Conservation (phyloP, 371 early-diverging fungal genomes). For the Zancudomyces culisetae region DNA sequence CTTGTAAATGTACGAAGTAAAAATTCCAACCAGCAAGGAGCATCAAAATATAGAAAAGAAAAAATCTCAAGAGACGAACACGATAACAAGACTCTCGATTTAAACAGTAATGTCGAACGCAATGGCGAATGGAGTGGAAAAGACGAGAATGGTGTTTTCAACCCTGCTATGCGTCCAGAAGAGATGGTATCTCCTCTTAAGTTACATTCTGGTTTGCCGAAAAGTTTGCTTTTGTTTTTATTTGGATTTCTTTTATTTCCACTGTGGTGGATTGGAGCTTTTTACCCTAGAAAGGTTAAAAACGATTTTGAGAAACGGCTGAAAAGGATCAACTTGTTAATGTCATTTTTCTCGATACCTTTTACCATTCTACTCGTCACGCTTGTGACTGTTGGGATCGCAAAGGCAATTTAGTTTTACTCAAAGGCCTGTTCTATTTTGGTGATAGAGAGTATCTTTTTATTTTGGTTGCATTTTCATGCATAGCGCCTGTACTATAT, state of each 20-base stretch:
- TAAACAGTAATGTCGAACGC: too few relatives aligned
- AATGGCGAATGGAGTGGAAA: background rate
- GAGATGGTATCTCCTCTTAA: background rate
- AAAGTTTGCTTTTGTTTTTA: conserved; percentile 3
- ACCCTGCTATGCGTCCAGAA: background rate
- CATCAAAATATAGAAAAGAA: background rate
- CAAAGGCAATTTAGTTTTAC: too few relatives aligned
- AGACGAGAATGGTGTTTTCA: background rate
- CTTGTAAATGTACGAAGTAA: background rate
- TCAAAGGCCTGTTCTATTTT: background rate
- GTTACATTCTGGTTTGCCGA: background rate
- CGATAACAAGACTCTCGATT: too few relatives aligned
- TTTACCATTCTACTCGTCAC: background rate
- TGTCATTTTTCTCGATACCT: conserved; percentile 16
- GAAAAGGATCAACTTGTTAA: conserved; percentile 21
- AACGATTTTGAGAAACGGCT: conserved; percentile 13
- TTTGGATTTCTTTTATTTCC: conserved; percentile 17
- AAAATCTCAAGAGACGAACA: background rate
- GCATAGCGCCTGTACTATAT: conserved; percentile 1
- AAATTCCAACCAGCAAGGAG: background rate
- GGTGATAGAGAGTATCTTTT: background rate
- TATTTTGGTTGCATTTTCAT: background rate
- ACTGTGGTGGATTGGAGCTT: conserved; percentile 22
- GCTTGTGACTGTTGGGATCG: too few relatives aligned
- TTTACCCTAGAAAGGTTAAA: conserved; percentile 9